Base-by-base conservation (phyloP, 208 protist species). In the Crithidia mellificae region DNA sequence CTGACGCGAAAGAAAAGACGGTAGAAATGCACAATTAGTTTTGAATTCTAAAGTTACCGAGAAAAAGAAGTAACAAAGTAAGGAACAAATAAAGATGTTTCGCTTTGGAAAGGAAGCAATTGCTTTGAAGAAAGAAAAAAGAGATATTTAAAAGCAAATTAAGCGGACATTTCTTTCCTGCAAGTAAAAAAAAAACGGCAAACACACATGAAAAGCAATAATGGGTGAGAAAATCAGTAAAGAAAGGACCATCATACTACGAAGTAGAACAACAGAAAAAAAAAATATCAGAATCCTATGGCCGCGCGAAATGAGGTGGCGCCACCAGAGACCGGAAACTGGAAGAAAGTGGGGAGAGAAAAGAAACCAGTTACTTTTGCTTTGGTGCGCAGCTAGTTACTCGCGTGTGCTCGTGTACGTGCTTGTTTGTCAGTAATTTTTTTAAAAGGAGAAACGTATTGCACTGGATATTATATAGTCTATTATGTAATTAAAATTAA, bases 91-190 rank as follows among this genome's bases (percentile, higher is more conserved):
- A 41, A 41, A 41, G 36, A 41, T 41, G 36, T 12, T 41, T 41
- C 12, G 36, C 9, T 12, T 41, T 41, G 36, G 36, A 41, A 12
- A 41, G 36, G 36, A 41, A 15, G 36, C 6, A 41, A 41, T 41
- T 12, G 36, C 36, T 41, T 41, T 41, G 36, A 41, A 52, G 47
- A 52, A 52, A 52, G 30, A 24, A 52, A 30, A 52, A 6, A 49
- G 5, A 17, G 15, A n/a, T n/a, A n/a, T n/a, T n/a, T n/a, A n/a
- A n/a, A n/a, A n/a, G n/a, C n/a, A n/a, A n/a, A n/a, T n/a, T n/a
- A n/a, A n/a, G n/a, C n/a, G n/a, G n/a, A n/a, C n/a, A n/a, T 19
- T 29, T 51, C 29, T 51, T 12, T 27, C 27, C 50, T 54, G 22
- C 50, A 54, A n/a, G n/a, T n/a, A 27, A 46, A 46, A 46, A 46